Percentiles rank a stretch among this genome's conserved stretches.
Conservation (phyloP, 352 stramenopile species). For the Globisporangium paddicum region DNA sequence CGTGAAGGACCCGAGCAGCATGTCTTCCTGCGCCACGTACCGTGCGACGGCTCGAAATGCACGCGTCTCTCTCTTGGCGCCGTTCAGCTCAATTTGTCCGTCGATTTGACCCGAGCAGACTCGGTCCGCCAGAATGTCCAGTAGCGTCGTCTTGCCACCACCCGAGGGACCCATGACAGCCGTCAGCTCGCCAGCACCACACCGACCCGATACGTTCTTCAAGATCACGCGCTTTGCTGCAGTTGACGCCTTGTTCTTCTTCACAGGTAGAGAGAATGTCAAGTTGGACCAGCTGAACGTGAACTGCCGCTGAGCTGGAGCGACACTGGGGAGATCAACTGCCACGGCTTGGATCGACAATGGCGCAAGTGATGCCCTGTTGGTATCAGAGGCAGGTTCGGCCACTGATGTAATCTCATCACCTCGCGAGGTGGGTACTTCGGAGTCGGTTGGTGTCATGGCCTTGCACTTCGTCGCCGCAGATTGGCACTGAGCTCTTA, state of each 20-base stretch:
- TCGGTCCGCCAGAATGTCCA: conserved; percentile 58
- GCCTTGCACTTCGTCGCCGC: no score
- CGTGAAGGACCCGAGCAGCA: conserved; percentile 39
- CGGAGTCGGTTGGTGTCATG: no score
- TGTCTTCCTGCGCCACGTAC: conserved; percentile 61
- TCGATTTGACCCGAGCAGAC: conserved; percentile 33
- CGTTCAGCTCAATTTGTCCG: conserved; percentile 52
- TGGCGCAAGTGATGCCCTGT: neutral
- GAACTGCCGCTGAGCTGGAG: conserved; percentile 14
- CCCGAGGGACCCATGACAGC: conserved; percentile 64
- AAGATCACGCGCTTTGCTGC: conserved; percentile 37
- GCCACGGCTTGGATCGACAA: neutral
- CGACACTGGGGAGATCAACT: neutral
- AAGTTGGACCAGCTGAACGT: conserved; percentile 65
- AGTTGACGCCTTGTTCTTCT: no score
- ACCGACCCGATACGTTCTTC: conserved; percentile 49
- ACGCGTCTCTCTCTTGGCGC: conserved; percentile 25
- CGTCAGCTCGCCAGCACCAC: conserved; percentile 47
- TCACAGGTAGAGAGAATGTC: conserved; percentile 41
- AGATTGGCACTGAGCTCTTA: no score
- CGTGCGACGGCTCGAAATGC: conserved; percentile 45
- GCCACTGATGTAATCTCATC: no score
- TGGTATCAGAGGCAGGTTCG: no score
- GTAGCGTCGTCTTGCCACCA: conserved; percentile 56
- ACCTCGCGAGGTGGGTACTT: no score